These are phyloP conservation scores for Trichoderma asperelloides DNA, from an alignment of 495 filamentous ascomycete species.

Conservation along the genomic window DNA sequence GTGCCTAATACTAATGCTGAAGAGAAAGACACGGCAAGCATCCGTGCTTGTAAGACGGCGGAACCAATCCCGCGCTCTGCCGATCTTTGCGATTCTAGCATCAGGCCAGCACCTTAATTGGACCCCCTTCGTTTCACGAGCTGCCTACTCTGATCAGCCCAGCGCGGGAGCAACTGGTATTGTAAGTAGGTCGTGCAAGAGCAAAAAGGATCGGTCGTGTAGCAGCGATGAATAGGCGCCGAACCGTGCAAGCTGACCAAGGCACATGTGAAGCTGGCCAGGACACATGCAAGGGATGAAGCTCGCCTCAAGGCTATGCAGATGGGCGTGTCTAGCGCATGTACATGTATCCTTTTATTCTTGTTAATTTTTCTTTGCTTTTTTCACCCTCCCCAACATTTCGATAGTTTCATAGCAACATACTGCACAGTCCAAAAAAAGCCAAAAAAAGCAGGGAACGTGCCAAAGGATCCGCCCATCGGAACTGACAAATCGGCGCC, in stretches of 20 bases:
- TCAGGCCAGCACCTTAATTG: background rate
- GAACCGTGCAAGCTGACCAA: too few relatives aligned
- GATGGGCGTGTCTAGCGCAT: too few relatives aligned
- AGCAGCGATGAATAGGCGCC: background rate
- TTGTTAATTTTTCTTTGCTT: background rate
- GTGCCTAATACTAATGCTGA: background rate
- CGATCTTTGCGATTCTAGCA: background rate
- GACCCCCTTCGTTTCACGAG: background rate
- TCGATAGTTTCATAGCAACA: too few relatives aligned
- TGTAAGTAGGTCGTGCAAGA: background rate
- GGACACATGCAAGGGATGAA: too few relatives aligned
- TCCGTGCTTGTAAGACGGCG: background rate
- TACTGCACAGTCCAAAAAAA: too few relatives aligned
- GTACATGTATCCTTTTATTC: too few relatives aligned
- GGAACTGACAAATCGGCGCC: background rate
- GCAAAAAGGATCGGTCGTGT: too few relatives aligned
- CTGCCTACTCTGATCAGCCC: background rate
- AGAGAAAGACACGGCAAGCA: background rate
- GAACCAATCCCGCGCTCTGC: background rate
- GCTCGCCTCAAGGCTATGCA: too few relatives aligned
- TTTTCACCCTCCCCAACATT: background rate
- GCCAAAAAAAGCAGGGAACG: background rate
- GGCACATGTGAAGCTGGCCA: too few relatives aligned
- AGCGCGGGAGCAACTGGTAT: background rate
- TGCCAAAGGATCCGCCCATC: background rate